A percentile compares a stretch with the other conserved stretches of the same genome.
Evolutionary conservation across 2,329 filamentous ascomycete species (phyloP).

Genomic region (Dendryphion nanum): DNA sequence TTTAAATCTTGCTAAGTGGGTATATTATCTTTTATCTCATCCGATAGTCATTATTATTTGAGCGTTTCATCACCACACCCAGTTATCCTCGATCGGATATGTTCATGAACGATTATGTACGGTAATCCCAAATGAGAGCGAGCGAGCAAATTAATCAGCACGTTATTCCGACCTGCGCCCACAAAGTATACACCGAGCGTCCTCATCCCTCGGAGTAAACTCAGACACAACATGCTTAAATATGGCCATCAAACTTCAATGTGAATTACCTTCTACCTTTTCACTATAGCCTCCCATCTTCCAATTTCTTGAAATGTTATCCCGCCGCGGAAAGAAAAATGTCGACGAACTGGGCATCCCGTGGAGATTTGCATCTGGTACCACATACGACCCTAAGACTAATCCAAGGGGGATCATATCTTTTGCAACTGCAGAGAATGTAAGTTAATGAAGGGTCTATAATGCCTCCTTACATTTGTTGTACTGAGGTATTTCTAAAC

Average conservation of each 20-base stretch:
- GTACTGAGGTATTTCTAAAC: not conserved
- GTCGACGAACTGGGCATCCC: slow-evolving; percentile 3
- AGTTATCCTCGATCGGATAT: no score
- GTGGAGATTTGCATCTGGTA: slow-evolving; percentile 5
- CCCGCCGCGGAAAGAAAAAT: slow-evolving; percentile 2
- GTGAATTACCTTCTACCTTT: not conserved
- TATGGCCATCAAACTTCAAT: not conserved
- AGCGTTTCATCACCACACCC: no score
- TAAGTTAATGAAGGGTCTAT: slow-evolving; percentile 1
- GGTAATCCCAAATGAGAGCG: no score
- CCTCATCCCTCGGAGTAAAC: not conserved
- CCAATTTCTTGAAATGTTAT: slow-evolving; percentile 2
- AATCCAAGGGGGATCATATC: slow-evolving; percentile 25
- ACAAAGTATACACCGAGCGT: not conserved
- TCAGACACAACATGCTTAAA: no score
- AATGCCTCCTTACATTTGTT: not conserved
- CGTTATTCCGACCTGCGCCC: not conserved
- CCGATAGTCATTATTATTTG: no score
- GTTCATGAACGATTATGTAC: no score
- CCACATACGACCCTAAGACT: slow-evolving; percentile 13
- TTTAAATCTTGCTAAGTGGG: no score
- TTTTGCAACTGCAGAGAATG: slow-evolving; percentile 24
- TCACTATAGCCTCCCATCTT: not conserved
- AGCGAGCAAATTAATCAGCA: slow-evolving; percentile 3
- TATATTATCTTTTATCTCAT: no score